Percentiles rank a stretch among this genome's conserved stretches.
Evolutionary conservation across 805 yeast species (phyloP).

Genomic region (Candida chauliodis): DNA sequence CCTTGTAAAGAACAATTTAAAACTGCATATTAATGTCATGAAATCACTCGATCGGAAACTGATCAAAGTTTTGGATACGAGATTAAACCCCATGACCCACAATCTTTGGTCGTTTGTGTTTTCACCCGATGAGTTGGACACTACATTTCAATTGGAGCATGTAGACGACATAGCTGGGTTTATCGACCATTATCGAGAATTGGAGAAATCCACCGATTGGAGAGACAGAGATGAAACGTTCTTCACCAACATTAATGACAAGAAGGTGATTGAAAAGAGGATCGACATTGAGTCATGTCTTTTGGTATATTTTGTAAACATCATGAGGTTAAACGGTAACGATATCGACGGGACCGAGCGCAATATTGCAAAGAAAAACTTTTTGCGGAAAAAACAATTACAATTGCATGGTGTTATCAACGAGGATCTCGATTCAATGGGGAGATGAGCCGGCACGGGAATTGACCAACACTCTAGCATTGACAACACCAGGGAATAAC

Average conservation of each 20-base stretch:
- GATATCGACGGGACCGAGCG: not conserved
- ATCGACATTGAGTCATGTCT: slow-evolving; percentile 32
- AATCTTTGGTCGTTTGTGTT: slow-evolving; percentile 53
- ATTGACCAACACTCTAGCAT: slow-evolving; percentile 45
- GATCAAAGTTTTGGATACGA: slow-evolving; percentile 41
- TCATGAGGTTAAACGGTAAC: slow-evolving; percentile 37
- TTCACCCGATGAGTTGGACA: slow-evolving; percentile 27
- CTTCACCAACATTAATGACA: slow-evolving; percentile 14
- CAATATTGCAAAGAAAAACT: not conserved
- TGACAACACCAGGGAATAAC: slow-evolving; percentile 39
- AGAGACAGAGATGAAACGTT: slow-evolving; percentile 31
- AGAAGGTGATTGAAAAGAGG: slow-evolving; percentile 17
- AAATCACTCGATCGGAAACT: slow-evolving; percentile 27
- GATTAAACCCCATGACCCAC: slow-evolving; percentile 47
- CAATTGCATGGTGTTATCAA: slow-evolving; percentile 33
- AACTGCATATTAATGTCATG: slow-evolving; percentile 29
- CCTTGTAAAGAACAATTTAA: slow-evolving; percentile 45
- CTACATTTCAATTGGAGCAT: slow-evolving; percentile 42
- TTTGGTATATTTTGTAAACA: slow-evolving; percentile 28
- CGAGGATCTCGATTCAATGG: slow-evolving; percentile 54
- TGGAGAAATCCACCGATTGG: slow-evolving; percentile 38
- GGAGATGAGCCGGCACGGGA: slow-evolving; percentile 40
- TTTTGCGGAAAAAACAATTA: not conserved
- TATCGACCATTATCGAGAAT: slow-evolving; percentile 41
- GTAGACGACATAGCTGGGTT: slow-evolving; percentile 53